Conservation (phyloP, 2,329 filamentous ascomycete genomes). For the Stagonosporopsis tanaceti region DNA sequence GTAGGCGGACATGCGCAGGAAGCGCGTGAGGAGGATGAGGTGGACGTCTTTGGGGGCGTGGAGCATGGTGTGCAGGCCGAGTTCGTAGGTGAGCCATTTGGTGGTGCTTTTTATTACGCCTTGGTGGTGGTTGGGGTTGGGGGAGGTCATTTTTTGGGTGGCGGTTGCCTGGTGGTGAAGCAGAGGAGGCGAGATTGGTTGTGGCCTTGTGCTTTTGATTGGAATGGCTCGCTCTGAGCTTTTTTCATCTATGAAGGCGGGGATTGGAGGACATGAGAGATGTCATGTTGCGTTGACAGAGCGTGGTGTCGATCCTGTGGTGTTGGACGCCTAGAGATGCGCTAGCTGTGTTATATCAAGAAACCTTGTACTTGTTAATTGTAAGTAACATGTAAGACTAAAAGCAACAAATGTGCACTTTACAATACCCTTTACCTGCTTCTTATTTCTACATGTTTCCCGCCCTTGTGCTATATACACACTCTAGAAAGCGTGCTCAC, state of each 20-base stretch:
- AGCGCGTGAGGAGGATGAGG: conserved; percentile 48
- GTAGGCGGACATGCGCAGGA: conserved; percentile 49
- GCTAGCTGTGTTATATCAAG: neutral
- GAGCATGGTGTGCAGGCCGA: conserved; percentile 41
- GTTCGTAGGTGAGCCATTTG: conserved; percentile 24
- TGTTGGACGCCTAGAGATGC: conserved; percentile 21
- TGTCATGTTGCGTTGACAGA: conserved; percentile 6
- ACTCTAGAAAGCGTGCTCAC: no score
- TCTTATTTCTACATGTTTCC: no score
- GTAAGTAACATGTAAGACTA: no score
- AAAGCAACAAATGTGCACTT: no score
- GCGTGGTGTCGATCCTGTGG: conserved; percentile 3
- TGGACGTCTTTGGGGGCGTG: conserved; percentile 41
- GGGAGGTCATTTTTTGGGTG: neutral
- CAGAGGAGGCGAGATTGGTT: neutral
- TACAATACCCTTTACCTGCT: no score
- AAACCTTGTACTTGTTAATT: no score
- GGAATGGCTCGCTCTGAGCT: neutral
- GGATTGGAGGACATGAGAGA: neutral
- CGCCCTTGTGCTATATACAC: no score
- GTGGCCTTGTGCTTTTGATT: neutral
- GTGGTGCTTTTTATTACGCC: neutral
- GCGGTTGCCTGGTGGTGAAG: conserved; percentile 3
- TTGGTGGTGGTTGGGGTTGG: neutral
- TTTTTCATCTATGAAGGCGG: neutral